phyloP scores from a whole-genome alignment of 1,139 yeast genomes.

The Scheffersomyces stambukii region DNA sequence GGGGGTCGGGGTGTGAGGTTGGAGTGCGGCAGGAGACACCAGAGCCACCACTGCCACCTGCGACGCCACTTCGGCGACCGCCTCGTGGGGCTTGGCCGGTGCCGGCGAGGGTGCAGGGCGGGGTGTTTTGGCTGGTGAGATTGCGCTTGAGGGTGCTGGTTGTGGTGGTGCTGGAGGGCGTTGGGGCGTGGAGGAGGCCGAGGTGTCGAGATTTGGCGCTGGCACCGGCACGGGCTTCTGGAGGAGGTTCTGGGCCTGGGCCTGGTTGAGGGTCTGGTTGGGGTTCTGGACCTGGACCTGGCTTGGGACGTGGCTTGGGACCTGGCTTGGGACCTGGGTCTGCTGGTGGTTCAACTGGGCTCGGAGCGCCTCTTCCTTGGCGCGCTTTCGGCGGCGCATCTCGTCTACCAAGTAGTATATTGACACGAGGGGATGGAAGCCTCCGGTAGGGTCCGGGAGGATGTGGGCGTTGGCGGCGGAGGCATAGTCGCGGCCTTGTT shows the following conservation, averaged over 20 bases:
- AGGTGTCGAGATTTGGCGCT: slow-evolving; percentile 3
- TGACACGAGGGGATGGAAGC: slow-evolving; percentile 84
- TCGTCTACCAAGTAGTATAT: slow-evolving; percentile 85
- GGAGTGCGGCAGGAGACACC: slow-evolving; percentile 4
- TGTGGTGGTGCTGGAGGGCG: slow-evolving; percentile 6
- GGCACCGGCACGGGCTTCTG: slow-evolving; percentile 1
- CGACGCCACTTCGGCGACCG: slow-evolving; percentile 11
- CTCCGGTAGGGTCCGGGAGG: slow-evolving; percentile 77
- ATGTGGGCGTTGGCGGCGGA: slow-evolving; percentile 36
- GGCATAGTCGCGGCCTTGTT: slow-evolving; percentile 40
- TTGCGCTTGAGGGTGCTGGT: slow-evolving; percentile 4
- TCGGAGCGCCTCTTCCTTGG: slow-evolving; percentile 47
- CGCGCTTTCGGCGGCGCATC: slow-evolving; percentile 65
- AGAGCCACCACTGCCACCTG: slow-evolving; percentile 10
- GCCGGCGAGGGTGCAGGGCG: slow-evolving; percentile 9
- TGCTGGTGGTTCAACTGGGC: slow-evolving; percentile 22
- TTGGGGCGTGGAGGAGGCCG: no score
- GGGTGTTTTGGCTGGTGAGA: slow-evolving; percentile 7
- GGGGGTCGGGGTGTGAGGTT: slow-evolving; percentile 10
- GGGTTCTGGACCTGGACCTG: slow-evolving; percentile 7
- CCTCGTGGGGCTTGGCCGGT: slow-evolving; percentile 6
- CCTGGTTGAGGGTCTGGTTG: slow-evolving; percentile 6
- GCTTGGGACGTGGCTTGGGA: no score
- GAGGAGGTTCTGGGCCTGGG: no score
- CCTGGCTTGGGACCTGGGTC: no score